These are phyloP conservation scores for Populus davidiana DNA, from an alignment of 345 rosid genomes.

Conservation along the genomic window DNA sequence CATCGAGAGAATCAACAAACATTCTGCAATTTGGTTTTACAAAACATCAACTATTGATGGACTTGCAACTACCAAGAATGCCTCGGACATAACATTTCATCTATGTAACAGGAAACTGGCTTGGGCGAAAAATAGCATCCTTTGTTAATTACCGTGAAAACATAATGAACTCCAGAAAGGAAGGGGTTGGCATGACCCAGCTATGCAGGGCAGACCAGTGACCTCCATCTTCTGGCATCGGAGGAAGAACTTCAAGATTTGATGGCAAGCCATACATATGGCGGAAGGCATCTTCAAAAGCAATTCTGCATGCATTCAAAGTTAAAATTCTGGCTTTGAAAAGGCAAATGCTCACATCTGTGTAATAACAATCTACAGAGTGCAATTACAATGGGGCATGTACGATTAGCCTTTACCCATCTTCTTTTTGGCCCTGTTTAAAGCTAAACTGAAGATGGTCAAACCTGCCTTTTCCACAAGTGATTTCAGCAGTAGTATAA, in stretches of 20 bases:
- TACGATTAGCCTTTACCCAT: background rate
- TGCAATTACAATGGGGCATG: background rate
- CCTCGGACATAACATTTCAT: background rate
- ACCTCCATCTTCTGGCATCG: constrained; percentile 91
- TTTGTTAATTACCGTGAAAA: constrained; percentile 60
- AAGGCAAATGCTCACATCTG: background rate
- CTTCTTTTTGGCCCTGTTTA: background rate
- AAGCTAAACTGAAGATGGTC: background rate
- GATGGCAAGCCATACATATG: constrained; percentile 74
- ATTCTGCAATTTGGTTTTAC: constrained; percentile 49
- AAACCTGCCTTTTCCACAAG: background rate
- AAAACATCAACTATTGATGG: background rate
- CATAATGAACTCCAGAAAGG: constrained; percentile 86
- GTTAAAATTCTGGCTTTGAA: background rate
- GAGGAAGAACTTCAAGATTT: constrained; percentile 75
- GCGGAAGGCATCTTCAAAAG: constrained; percentile 72
- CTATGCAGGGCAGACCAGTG: constrained; percentile 89
- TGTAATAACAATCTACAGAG: background rate
- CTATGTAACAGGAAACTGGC: background rate
- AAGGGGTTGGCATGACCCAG: constrained; percentile 98
- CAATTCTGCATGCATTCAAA: constrained; percentile 47
- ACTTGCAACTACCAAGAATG: background rate
- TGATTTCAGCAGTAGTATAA: background rate
- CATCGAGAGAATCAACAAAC: constrained; percentile 88
- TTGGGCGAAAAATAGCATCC: background rate